Base-by-base conservation (phyloP, 2,329 filamentous ascomycete genomes). In the Tolypocladium inflatum region DNA sequence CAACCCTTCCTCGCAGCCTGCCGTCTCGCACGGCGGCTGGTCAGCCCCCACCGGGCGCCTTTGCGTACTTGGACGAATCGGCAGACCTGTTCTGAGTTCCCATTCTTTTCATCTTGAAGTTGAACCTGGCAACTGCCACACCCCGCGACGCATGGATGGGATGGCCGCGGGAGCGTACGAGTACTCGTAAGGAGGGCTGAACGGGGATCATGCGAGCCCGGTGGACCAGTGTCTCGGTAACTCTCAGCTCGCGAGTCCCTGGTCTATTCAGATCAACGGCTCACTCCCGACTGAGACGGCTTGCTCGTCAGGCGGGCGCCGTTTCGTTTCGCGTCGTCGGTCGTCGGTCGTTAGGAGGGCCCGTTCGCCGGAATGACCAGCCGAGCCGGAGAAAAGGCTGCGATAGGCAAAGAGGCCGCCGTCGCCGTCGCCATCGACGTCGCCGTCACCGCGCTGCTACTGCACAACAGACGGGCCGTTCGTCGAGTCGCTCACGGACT, bases 21-120 rank as follows among this genome's bases (percentile, higher is more conserved):
- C 37, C 26, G 30, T 45, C 50, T 52, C 48, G 30, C 55, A 43
- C 26, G 48, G 41, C 56, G 56, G 56, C 56, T 57, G 56, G 56
- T 35, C 50, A 21, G 52, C 51, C 51, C 51, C 51, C 51, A 54
- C 35, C 10, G 9, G 23, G 9, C 38, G 53, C 53, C 53, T 30
- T 38, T 42, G n/a, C 53, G 37, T 38, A 30, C 26, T 53, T 11
- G 33, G 23, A 13, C 56, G 51, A 57, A 57, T 55, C 56, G 56
- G 56, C 56, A 57, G 37, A 35, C 48, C 10, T 13, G 48, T 3
- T 13, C 48, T 35, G 48, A 7, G 48, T 51, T 35, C 19, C 48
- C 19, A 13, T 51, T n/a, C 26, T 19, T 30, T 26, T 51, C 26
- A n/a, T 51, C 26, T 15, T 51, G 45, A 48, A n/a, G 17, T 15